Evolutionary conservation across 2,329 filamentous ascomycete species (phyloP), one percentile per base, ranked within the genome.

Genomic region (Scytalidium sp.): DNA sequence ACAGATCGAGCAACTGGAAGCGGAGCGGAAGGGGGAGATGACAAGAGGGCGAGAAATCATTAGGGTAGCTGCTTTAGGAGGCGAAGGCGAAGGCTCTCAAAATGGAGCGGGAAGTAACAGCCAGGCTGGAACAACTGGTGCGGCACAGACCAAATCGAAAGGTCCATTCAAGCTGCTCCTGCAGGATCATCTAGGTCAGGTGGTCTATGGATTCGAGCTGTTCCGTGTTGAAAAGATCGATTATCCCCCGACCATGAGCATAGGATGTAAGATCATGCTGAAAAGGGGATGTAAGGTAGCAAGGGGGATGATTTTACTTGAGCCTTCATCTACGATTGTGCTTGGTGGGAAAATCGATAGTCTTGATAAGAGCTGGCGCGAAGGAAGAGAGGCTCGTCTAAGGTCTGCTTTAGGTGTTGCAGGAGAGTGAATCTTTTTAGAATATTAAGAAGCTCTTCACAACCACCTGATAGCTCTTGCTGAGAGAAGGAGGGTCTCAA

Each of bases 311-410:
- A 62, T 96, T n/a, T 70, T 97, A 67, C 73, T 99, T 19, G 85
- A 90, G 54, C 84, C 89, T 1, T 72, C 71, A 2, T 83, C 68
- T 50, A 85, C 83, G 47, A 76, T 80, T n/a, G 64, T 96, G 2
- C 69, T 97, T n/a, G 94, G 94, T 2, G 94, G 94, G 0, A 95
- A 89, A 70, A 79, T 97, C 41, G 91, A 97, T 48, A 75, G 74
- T 0, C 81, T 91, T 76, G 89, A 97, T 63, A 85, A 82, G 63
- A 76, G 76, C 7, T 97, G 93, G 93, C 76, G 77, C 43, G 81
- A 84, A 13, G 83, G 82, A 2, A 78, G 88, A 55, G 84, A 96
- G 66, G 78, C 76, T 44, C 79, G 81, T 55, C 67, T 97, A 52
- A 84, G 82, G 63, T 78, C 80, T 45, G 79, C 76, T 79, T 85